A percentile compares a stretch with the other conserved stretches of the same genome.
These are phyloP conservation scores for Diaporthe velutina DNA, from an alignment of 2,329 filamentous ascomycete species.

Conservation along the genomic window DNA sequence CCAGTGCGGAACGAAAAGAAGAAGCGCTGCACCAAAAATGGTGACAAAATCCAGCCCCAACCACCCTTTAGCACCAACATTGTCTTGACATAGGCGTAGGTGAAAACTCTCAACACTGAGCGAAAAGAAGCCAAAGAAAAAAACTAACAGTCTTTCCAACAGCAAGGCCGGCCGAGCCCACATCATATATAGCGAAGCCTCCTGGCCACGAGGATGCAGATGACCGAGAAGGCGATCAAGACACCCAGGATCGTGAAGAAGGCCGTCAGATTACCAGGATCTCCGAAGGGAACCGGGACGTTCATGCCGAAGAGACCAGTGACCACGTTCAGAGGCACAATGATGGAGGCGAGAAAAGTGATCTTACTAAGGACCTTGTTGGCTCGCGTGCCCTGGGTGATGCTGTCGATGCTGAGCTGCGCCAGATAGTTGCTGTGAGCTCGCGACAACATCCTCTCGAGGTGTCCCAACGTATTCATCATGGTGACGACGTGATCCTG, in stretches of 20 bases:
- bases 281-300: slow-evolving; percentile 77
- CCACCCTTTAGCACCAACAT: slow-evolving; percentile 19
- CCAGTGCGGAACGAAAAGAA: slow-evolving; percentile 8
- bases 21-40: slow-evolving; percentile 9
- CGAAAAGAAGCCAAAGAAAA: background rate
- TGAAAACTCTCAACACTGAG: background rate
- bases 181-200: slow-evolving; percentile 59
- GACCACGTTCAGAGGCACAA: slow-evolving; percentile 96
- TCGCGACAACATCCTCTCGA: slow-evolving; percentile 96
- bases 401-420: slow-evolving; percentile 92
- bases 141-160: background rate
- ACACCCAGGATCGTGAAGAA: slow-evolving; percentile 66
- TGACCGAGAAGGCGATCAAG: slow-evolving; percentile 66
- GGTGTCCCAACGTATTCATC: slow-evolving; percentile 96
- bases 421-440: slow-evolving; percentile 97
- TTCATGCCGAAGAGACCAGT: slow-evolving; percentile 93
- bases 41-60: slow-evolving; percentile 17
- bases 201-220: slow-evolving; percentile 62
- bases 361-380: slow-evolving; percentile 95
- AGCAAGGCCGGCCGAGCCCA: background rate
- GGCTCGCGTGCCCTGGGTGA: slow-evolving; percentile 87
- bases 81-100: background rate
- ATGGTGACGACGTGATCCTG: slow-evolving; percentile 99
- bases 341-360: slow-evolving; percentile 90
- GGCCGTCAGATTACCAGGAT: slow-evolving; percentile 64